Percentiles rank a stretch among this genome's conserved stretches.
These are phyloP conservation scores for Glycine tomentella DNA, from an alignment of 306 rosid species.

Conservation along the genomic window DNA sequence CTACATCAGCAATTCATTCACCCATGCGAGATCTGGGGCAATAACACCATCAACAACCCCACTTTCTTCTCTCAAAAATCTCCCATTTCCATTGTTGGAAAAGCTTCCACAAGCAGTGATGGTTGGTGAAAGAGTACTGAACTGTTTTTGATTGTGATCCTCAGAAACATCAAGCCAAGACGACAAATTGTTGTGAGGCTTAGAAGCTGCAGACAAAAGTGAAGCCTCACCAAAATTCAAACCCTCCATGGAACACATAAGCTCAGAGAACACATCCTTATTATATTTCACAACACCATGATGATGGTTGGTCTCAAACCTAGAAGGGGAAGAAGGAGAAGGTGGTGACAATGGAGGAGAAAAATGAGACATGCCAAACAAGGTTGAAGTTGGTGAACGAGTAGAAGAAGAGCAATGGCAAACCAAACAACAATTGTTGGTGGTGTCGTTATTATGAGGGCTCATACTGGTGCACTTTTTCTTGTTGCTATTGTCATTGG, in stretches of 20 bases:
- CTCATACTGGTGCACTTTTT: background rate
- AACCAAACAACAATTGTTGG: constrained; percentile 57
- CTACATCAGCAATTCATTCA: constrained; percentile 86
- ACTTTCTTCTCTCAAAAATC: constrained; percentile 13
- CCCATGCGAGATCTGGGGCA: constrained; percentile 90
- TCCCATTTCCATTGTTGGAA: constrained; percentile 22
- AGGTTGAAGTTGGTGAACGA: constrained; percentile 82
- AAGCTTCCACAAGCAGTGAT: constrained; percentile 22
- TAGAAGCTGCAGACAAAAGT: constrained; percentile 27
- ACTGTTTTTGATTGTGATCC: constrained; percentile 48
- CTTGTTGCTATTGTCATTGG: background rate
- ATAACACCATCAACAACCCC: constrained; percentile 41
- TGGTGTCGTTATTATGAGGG: constrained; percentile 20
- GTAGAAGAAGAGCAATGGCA: constrained; percentile 44
- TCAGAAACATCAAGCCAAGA: constrained; percentile 61
- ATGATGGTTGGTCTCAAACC: constrained; percentile 28
- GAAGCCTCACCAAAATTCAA: constrained; percentile 65
- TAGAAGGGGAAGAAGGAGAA: constrained; percentile 52
- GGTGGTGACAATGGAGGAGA: constrained; percentile 78
- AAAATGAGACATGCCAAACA: constrained; percentile 68
- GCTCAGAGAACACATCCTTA: constrained; percentile 55
- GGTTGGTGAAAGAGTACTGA: constrained; percentile 51
- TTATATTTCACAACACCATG: constrained; percentile 44
- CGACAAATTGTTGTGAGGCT: constrained; percentile 17
- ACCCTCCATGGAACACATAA: constrained; percentile 67